Base-by-base conservation (phyloP, 805 yeast genomes). In the Kodamaea leandrae region DNA sequence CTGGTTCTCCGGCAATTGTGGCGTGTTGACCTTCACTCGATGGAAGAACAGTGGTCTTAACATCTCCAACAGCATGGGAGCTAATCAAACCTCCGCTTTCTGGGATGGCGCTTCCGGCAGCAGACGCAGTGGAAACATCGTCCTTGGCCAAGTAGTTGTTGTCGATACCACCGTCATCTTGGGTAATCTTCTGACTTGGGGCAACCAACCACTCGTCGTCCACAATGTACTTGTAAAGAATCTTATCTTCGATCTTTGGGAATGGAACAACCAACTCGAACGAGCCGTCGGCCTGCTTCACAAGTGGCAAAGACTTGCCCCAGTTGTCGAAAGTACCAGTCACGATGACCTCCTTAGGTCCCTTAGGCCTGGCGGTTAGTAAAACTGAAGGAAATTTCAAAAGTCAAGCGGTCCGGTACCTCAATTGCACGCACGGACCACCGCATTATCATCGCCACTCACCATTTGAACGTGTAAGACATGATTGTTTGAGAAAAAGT, bases 271-370 rank as follows among this genome's bases (percentile, higher is more conserved):
- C 70, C 39, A 81, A 61, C 40, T 74, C 73, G 53, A 81, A 82
- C n/a, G 78, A 72, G 15, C 84, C 86, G 51, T 73, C 77, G 6
- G 75, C 61, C 43, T 74, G 75, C 53, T 81, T 77, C 33, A 80
- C 85, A 45, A 83, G 63, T 14, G 79, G 81, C 39, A 79, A 61
- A 2, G 79, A 58, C 45, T 81, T 77, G 26, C 73, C 54, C 87
- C 85, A 83, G 53, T 78, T 67, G 54, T 82, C 87, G 53, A 82
- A 82, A 39, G 80, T 72, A 46, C 90, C 90, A 15, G 89, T 83
- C 38, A 83, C 76, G 49, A 77, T 68, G 43, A 83, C 90, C 43
- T 70, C 74, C 41, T 59, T 33, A 27, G 75, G 73, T 44, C 75
- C 75, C 28, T 58, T 46, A 16, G 75, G 75, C 75, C 75, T 69